Conservation (phyloP, 2,329 filamentous ascomycete species). For the Aspergillus felis region DNA sequence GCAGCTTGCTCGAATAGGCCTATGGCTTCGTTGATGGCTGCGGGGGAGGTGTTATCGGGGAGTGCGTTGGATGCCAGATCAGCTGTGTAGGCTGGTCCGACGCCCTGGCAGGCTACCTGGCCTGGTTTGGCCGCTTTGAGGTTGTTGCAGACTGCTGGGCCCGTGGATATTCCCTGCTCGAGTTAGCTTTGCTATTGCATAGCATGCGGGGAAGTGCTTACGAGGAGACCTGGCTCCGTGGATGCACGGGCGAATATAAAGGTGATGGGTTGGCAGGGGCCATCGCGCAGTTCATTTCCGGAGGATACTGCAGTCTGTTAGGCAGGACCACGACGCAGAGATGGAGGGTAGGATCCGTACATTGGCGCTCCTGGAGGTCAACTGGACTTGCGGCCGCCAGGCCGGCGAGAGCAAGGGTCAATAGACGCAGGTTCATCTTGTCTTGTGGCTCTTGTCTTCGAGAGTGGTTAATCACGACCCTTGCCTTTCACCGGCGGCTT, state of each 20-base stretch:
- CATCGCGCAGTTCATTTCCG: conserved; percentile 36
- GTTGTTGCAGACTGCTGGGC: conserved; percentile 3
- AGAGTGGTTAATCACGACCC: too few relatives aligned
- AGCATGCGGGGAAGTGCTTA: conserved; percentile 14
- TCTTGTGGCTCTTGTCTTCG: too few relatives aligned
- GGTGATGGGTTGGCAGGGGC: conserved; percentile 41
- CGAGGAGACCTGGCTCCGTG: conserved; percentile 48
- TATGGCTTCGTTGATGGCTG: conserved; percentile 8
- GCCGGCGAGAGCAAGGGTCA: too few relatives aligned
- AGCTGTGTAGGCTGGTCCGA: conserved; percentile 8
- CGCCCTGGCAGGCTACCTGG: conserved; percentile 12
- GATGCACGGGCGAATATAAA: conserved; percentile 50
- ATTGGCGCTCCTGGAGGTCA: too few relatives aligned
- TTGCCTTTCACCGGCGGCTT: too few relatives aligned
- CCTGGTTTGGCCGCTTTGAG: neutral
- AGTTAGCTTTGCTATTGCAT: neutral
- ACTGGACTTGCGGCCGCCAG: too few relatives aligned
- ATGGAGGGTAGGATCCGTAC: too few relatives aligned
- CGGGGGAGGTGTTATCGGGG: conserved; percentile 3
- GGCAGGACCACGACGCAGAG: too few relatives aligned
- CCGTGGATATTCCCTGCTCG: conserved; percentile 5
- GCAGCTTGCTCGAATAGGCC: conserved; percentile 6
- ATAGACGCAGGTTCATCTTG: too few relatives aligned
- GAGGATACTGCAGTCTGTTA: neutral
- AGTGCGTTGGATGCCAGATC: conserved; percentile 11